Conservation (phyloP, 1,139 yeast genomes). For the Arxiozyma slooffiae region DNA sequence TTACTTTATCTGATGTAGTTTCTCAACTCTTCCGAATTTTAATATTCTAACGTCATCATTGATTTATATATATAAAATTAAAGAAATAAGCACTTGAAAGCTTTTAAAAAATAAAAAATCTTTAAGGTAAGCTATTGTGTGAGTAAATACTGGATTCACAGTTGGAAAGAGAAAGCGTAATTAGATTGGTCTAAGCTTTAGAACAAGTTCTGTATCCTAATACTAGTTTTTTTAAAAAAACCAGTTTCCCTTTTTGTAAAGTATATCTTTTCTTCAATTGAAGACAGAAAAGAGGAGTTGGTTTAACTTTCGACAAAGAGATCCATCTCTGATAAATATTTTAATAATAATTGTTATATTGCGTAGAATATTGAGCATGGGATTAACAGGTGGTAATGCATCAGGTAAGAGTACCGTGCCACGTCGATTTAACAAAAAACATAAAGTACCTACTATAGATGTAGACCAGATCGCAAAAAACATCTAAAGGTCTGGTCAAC, state of each 20-base stretch:
- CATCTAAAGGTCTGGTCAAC: conserved; percentile 70
- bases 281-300: too few species aligned
- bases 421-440: conserved; percentile 40
- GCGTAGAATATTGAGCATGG: conserved; percentile 65
- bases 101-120: too few species aligned
- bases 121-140: too few species aligned
- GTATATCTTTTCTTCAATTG: not conserved
- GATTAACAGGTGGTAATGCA: conserved; percentile 94
- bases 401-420: conserved; percentile 94
- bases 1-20: not conserved
- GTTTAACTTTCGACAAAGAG: not conserved
- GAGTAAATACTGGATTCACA: too few species aligned
- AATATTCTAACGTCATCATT: not conserved
- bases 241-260: not conserved
- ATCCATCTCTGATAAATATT: not conserved
- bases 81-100: too few species aligned
- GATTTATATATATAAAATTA: too few species aligned
- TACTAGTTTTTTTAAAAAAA: too few species aligned
- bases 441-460: conserved; percentile 58
- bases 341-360: not conserved
- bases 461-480: conserved; percentile 85
- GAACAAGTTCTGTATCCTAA: too few species aligned
- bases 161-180: too few species aligned
- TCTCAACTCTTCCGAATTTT: not conserved
- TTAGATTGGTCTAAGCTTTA: too few species aligned